Evolutionary conservation across 345 rosid species (phyloP).

Genomic region (Euphorbia tirucalli): DNA sequence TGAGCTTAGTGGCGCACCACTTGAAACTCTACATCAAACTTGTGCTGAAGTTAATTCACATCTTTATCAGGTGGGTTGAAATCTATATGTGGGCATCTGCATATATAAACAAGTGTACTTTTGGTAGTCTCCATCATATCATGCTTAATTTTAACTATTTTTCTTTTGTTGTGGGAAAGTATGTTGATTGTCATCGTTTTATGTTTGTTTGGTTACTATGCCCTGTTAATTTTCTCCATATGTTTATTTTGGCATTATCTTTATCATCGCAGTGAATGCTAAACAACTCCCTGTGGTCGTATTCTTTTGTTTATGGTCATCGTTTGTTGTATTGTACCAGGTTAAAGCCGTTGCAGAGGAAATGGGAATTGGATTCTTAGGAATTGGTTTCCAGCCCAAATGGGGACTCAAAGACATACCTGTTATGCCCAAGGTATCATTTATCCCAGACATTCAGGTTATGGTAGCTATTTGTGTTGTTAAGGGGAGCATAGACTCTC

Average conservation of each 20-base stretch:
- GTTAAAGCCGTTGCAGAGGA: slow-evolving; percentile 99
- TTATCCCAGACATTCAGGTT: background rate
- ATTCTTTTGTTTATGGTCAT: background rate
- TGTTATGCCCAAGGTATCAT: slow-evolving; percentile 91
- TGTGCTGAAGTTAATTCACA: slow-evolving; percentile 99
- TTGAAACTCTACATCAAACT: slow-evolving; percentile 98
- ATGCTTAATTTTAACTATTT: background rate
- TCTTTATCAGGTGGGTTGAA: slow-evolving; percentile 76
- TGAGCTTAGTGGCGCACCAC: slow-evolving; percentile 99
- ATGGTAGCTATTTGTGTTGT: background rate
- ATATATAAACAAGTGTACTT: background rate
- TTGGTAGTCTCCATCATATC: background rate
- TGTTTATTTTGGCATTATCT: background rate
- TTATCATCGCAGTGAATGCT: background rate
- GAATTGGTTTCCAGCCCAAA: slow-evolving; percentile 97
- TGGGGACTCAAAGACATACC: slow-evolving; percentile 86
- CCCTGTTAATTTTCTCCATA: background rate
- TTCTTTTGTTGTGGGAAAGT: background rate
- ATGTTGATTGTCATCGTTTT: background rate
- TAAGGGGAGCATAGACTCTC: background rate
- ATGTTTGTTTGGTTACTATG: background rate
- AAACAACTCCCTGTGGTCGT: background rate
- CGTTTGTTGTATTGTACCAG: slow-evolving; percentile 32
- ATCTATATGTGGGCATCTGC: background rate
- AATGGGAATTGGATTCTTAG: slow-evolving; percentile 98